Conservation (phyloP, 2,329 filamentous ascomycete species). For the Mariannaea elegans region DNA sequence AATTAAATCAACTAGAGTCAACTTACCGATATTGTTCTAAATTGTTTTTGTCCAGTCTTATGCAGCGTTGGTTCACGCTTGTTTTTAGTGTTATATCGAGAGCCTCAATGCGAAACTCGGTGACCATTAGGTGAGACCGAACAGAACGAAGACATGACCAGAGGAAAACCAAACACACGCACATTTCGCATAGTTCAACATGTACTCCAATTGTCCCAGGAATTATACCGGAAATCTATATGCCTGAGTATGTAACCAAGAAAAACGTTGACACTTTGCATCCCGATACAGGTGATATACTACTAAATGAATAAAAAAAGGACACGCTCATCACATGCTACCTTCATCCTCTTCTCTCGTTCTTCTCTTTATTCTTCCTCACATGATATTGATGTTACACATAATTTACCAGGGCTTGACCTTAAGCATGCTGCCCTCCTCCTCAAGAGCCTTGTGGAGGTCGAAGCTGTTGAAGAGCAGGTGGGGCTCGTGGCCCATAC, state of each 20-base stretch:
- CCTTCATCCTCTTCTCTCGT: neutral
- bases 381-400: slow-evolving; percentile 15
- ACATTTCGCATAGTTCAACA: neutral
- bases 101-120: too few relatives aligned
- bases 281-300: neutral
- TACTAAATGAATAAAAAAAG: slow-evolving; percentile 2
- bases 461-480: slow-evolving; percentile 87
- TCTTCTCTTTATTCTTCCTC: neutral
- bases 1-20: too few relatives aligned
- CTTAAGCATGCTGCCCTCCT: slow-evolving; percentile 89
- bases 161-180: neutral
- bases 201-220: slow-evolving; percentile 23
- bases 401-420: slow-evolving; percentile 67
- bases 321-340: slow-evolving; percentile 19
- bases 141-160: too few relatives aligned
- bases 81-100: too few relatives aligned
- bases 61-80: too few relatives aligned
- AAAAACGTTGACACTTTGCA: slow-evolving; percentile 14
- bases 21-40: too few relatives aligned
- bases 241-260: slow-evolving; percentile 18
- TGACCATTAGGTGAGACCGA: too few relatives aligned
- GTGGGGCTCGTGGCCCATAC: slow-evolving; percentile 91
- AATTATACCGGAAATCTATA: slow-evolving; percentile 21
- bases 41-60: too few relatives aligned
- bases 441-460: slow-evolving; percentile 83